Evolutionary conservation across 305 asterid species (phyloP), one percentile per base, ranked within the genome.

Genomic region (Fraxinus floribunda): DNA sequence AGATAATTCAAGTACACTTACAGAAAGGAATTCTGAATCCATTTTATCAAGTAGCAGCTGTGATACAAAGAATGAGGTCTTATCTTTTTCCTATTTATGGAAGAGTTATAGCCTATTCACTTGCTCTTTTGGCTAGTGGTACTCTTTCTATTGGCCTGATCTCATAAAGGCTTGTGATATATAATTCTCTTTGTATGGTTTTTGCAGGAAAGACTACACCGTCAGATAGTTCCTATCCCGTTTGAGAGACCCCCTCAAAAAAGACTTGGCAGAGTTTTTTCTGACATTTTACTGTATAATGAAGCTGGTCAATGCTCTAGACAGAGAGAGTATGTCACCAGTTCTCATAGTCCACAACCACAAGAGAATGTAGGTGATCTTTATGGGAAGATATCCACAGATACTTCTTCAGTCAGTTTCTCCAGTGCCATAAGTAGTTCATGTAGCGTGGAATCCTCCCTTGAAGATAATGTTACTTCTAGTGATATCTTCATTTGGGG

Each of bases 401-500:
- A 90, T 86, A 82, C 73, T 38, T 88, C 73, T 38, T 88, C 87
- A 78, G 29, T 85, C 78, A 92, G 95, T 86, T 86, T 81, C 76
- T 91, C 93, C 74, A 90, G 92, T 88, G 89, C 83, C 79, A 75
- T 89, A 52, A 89, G 93, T 82, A 88, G 15, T 71, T 71, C 92
- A 82, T 89, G 89, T 34, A 90, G 94, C 82, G 88, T 82, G 78
- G 91, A 85, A 85, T 90, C 94, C 79, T 87, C 78, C 84, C 85
- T 82, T 8, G 91, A 83, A 78, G 91, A 92, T 86, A 77, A 87
- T 77, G 90, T 87, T 77, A 82, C 81, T 68, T 77, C 83, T 78
- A 79, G 88, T 82, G 91, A 87, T 87, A 83, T 92, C 81, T 90
- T 90, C 82, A 81, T 91, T 35, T 93, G 96, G 93, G 97, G 97